Evolutionary conservation across 352 stramenopile species (phyloP).

Genomic region (Phytopythium cucurbitacearum): DNA sequence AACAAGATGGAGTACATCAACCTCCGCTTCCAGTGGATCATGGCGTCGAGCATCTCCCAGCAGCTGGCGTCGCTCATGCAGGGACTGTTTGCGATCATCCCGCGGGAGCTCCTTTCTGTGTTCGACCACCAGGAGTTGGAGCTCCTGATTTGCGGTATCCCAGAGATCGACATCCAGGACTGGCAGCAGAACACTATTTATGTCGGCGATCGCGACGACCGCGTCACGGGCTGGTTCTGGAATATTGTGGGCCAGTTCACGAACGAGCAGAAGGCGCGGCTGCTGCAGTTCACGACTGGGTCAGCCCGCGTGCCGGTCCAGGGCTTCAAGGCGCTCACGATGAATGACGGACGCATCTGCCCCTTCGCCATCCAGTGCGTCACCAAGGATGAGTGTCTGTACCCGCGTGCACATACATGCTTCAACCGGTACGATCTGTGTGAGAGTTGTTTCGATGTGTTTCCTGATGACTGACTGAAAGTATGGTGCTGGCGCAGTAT

Average conservation of each 20-base stretch:
- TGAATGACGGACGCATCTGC: slow-evolving; percentile 86
- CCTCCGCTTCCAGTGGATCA: slow-evolving; percentile 85
- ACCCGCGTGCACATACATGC: slow-evolving; percentile 81
- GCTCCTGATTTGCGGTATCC: slow-evolving; percentile 97
- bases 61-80: slow-evolving; percentile 94
- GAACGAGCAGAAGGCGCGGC: slow-evolving; percentile 93
- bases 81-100: slow-evolving; percentile 97
- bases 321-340: slow-evolving; percentile 85
- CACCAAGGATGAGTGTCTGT: slow-evolving; percentile 72
- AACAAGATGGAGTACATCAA: slow-evolving; percentile 98
- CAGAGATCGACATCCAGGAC: slow-evolving; percentile 96
- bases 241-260: slow-evolving; percentile 93
- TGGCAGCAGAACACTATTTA: slow-evolving; percentile 97
- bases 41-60: slow-evolving; percentile 68
- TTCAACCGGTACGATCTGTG: slow-evolving; percentile 70
- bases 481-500: slow-evolving; percentile 33
- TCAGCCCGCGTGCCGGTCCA: slow-evolving; percentile 92
- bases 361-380: slow-evolving; percentile 85
- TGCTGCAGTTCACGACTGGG: slow-evolving; percentile 98
- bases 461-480: slow-evolving; percentile 7
- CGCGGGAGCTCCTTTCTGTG: slow-evolving; percentile 90
- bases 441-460: not conserved
- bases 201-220: slow-evolving; percentile 75
- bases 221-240: slow-evolving; percentile 97
- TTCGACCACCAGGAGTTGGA: slow-evolving; percentile 98